These are phyloP conservation scores for Pseudevernia furfuracea DNA, from an alignment of 495 filamentous ascomycete species.

Conservation along the genomic window DNA sequence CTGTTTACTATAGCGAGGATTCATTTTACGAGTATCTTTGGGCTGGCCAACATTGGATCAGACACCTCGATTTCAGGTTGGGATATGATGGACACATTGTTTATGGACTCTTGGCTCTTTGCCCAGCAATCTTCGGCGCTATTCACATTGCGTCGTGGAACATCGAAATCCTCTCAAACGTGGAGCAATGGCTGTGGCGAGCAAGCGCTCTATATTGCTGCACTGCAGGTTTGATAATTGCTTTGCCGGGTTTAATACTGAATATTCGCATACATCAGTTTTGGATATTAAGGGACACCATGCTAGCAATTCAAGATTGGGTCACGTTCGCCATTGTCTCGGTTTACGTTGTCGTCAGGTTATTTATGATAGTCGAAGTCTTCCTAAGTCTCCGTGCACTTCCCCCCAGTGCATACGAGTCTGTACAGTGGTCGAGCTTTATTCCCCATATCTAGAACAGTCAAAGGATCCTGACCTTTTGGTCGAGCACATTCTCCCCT, in stretches of 20 bases:
- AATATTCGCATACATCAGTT: rapidly evolving
- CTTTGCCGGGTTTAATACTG: not conserved
- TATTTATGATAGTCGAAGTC: conserved; percentile 20
- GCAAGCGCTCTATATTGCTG: conserved; percentile 12
- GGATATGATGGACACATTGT: too few species aligned
- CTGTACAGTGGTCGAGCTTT: conserved; percentile 21
- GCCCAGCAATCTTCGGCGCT: conserved; percentile 4
- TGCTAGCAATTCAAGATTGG: too few species aligned
- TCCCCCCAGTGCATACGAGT: conserved; percentile 11
- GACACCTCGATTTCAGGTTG: not conserved
- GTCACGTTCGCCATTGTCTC: rapidly evolving
- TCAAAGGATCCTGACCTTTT: too few species aligned
- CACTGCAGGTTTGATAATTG: not conserved
- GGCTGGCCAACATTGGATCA: not conserved
- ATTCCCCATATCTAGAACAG: conserved; percentile 22
- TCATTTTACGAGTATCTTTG: not conserved
- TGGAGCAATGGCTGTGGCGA: conserved; percentile 14
- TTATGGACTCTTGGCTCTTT: rapidly evolving
- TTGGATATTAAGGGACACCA: too few species aligned
- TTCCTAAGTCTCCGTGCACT: conserved; percentile 17
- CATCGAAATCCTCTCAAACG: conserved; percentile 1
- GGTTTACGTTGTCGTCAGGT: conserved; percentile 13
- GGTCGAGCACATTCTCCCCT: too few species aligned
- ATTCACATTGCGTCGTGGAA: conserved; percentile 13
- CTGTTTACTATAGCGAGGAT: not conserved